Evolutionary conservation across 345 rosid species (phyloP).

Genomic region (Geranium brycei): DNA sequence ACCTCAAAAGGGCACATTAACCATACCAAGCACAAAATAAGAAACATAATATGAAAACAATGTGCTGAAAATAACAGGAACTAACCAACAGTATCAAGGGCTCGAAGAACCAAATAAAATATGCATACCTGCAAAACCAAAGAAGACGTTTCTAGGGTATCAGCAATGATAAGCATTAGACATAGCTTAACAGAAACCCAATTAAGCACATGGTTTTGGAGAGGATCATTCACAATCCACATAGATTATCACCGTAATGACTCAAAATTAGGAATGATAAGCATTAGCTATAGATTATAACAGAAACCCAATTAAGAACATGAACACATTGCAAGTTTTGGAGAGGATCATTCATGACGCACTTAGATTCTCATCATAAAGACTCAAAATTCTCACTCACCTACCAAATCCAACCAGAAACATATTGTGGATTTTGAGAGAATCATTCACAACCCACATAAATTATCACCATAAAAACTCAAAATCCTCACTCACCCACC

Average conservation of each 20-base stretch:
- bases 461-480: too few species aligned
- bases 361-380: too few species aligned
- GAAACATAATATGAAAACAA: neutral
- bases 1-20: neutral
- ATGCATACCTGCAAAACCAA: slow-evolving; percentile 60
- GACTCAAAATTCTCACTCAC: too few species aligned
- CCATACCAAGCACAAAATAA: neutral
- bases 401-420: too few species aligned
- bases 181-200: neutral
- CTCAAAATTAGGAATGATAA: too few species aligned
- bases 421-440: too few species aligned
- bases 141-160: neutral
- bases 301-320: neutral
- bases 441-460: too few species aligned
- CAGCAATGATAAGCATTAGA: neutral
- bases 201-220: neutral
- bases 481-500: neutral
- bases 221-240: neutral
- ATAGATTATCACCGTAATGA: neutral
- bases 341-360: too few species aligned
- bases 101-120: slow-evolving; percentile 89
- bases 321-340: neutral
- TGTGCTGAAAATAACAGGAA: slow-evolving; percentile 1
- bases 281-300: neutral
- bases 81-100: slow-evolving; percentile 94